Percentiles rank a stretch among this genome's conserved stretches.
phyloP scores from a whole-genome alignment of 768 basidiomycete species.

The Russula olivacea region DNA sequence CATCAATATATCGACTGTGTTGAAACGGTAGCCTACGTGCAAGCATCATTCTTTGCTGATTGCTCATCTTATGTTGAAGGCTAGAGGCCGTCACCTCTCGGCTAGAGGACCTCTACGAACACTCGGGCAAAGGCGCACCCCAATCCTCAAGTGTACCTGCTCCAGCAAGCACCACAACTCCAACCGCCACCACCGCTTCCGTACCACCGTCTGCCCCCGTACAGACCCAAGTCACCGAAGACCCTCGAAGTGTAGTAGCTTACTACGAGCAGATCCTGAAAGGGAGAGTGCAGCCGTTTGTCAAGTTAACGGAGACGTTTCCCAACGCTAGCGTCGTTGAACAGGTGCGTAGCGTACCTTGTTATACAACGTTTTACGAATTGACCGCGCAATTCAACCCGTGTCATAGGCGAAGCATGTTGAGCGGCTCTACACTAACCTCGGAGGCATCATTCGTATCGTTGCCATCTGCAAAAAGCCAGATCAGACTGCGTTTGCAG shows the following conservation, averaged over 20 bases:
- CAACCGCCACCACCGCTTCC: constrained; percentile 36
- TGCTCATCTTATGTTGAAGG: constrained; percentile 36
- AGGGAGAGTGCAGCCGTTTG: constrained; percentile 66
- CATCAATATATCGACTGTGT: constrained; percentile 24
- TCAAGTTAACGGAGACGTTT: constrained; percentile 64
- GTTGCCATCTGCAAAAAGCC: constrained; percentile 79
- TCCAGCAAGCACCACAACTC: constrained; percentile 30
- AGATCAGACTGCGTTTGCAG: constrained; percentile 48
- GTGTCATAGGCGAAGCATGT: constrained; percentile 59
- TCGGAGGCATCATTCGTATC: constrained; percentile 62
- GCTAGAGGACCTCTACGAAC: constrained; percentile 78
- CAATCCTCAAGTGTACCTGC: constrained; percentile 29
- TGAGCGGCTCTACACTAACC: constrained; percentile 56
- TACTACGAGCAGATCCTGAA: constrained; percentile 72
- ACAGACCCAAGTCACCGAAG: constrained; percentile 34
- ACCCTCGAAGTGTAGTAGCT: constrained; percentile 57
- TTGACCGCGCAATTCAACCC: not conserved
- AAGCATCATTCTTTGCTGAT: not conserved
- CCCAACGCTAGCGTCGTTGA: constrained; percentile 66
- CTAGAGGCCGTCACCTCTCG: constrained; percentile 91
- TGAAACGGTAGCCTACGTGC: constrained; percentile 20
- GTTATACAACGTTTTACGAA: not conserved
- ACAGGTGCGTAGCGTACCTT: constrained; percentile 49
- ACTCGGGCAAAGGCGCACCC: constrained; percentile 23
- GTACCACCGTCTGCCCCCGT: constrained; percentile 34